phyloP scores from a whole-genome alignment of 108 stramenopile genomes.

The Cylindrotheca fusiformis region DNA sequence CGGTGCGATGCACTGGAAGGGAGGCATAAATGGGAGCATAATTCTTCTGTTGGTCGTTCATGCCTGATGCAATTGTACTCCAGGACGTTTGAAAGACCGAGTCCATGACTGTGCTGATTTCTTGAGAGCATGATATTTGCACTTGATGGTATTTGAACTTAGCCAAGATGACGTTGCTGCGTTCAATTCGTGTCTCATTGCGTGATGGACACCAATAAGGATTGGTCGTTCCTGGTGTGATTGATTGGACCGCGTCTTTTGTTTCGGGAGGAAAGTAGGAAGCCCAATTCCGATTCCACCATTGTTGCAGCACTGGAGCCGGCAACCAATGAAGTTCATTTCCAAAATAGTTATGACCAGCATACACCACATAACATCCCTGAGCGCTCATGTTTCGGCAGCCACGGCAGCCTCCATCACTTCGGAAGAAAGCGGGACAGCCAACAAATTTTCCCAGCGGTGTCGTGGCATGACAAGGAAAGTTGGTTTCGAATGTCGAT shows the following conservation, averaged over 20 bases:
- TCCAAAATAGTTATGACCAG: slow-evolving; percentile 34
- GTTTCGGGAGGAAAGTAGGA: background rate
- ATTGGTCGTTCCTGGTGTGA: background rate
- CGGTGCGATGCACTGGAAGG: slow-evolving; percentile 34
- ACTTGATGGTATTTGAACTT: background rate
- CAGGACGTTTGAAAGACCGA: background rate
- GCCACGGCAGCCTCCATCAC: background rate
- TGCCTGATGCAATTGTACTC: background rate
- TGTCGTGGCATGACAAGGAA: slow-evolving; percentile 38
- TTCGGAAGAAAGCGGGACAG: slow-evolving; percentile 22
- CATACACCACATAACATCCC: slow-evolving; percentile 29
- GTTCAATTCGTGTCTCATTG: background rate
- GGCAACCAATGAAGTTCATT: slow-evolving; percentile 50
- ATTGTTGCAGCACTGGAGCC: slow-evolving; percentile 16
- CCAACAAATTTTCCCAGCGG: slow-evolving; percentile 39
- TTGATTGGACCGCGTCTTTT: background rate
- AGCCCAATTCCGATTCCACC: slow-evolving; percentile 22
- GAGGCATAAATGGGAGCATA: slow-evolving; percentile 38
- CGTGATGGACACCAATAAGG: background rate
- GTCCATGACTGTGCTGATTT: background rate
- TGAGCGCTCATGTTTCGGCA: background rate
- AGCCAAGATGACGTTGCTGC: background rate
- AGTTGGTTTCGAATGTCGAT: slow-evolving; percentile 23
- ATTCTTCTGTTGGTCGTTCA: slow-evolving; percentile 1
- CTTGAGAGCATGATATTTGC: background rate